phyloP scores from a whole-genome alignment of 768 basidiomycete species.

The Suillus spraguei region DNA sequence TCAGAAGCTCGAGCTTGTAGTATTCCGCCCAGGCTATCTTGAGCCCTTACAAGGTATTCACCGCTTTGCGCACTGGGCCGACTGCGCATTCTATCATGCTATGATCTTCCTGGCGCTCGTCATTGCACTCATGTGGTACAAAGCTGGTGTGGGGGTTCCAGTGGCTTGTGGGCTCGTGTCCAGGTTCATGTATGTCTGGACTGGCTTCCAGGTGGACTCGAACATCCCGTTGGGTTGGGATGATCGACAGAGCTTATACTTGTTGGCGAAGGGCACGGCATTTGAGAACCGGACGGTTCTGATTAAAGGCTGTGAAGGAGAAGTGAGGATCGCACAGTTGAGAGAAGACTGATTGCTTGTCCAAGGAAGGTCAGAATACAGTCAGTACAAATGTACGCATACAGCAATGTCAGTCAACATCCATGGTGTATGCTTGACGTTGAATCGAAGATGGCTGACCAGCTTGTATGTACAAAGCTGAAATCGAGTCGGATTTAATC shows the following conservation, averaged over 20 bases:
- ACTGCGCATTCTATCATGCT: constrained; percentile 36
- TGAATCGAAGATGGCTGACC: too few relatives aligned
- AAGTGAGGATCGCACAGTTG: neutral
- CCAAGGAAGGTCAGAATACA: neutral
- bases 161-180: constrained; percentile 20
- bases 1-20: constrained; percentile 25
- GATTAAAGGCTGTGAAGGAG: neutral
- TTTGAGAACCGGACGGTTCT: constrained; percentile 12
- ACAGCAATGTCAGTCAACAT: neutral
- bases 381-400: neutral
- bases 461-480: too few relatives aligned
- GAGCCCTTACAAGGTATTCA: constrained; percentile 31
- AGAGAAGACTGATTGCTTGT: neutral
- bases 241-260: constrained; percentile 37
- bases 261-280: constrained; percentile 27
- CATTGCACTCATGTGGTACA: constrained; percentile 22
- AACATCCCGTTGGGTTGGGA: constrained; percentile 33
- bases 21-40: constrained; percentile 34
- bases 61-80: constrained; percentile 41
- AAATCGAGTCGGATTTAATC: too few relatives aligned
- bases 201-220: constrained; percentile 24
- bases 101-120: constrained; percentile 34
- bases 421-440: too few relatives aligned
- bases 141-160: constrained; percentile 21
- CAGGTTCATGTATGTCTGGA: constrained; percentile 33